Evolutionary conservation across 306 rosid genomes (phyloP).

Genomic region (Acacia confusa): DNA sequence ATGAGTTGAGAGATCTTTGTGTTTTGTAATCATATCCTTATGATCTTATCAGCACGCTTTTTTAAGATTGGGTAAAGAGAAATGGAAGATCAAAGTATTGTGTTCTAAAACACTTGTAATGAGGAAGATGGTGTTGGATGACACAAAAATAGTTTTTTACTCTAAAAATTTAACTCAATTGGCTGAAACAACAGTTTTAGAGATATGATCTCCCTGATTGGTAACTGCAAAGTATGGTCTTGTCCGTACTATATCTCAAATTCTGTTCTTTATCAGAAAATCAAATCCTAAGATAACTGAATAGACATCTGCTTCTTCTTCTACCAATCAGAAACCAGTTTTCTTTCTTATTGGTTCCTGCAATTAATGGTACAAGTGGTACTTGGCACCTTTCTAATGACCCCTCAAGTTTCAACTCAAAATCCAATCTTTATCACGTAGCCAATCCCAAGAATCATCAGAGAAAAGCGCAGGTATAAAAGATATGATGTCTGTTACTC

Average conservation of each 20-base stretch:
- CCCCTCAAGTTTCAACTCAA: not conserved
- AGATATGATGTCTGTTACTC: not conserved
- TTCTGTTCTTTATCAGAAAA: not conserved
- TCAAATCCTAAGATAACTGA: not conserved
- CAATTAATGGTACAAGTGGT: not conserved
- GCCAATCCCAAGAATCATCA: not conserved
- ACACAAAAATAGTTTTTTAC: not conserved
- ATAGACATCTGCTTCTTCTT: not conserved
- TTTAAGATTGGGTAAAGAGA: slow-evolving; percentile 16
- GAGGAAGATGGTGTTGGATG: not conserved
- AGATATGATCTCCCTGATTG: not conserved
- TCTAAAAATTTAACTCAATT: not conserved
- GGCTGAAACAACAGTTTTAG: not conserved
- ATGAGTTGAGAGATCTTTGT: slow-evolving; percentile 21
- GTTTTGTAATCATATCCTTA: slow-evolving; percentile 26
- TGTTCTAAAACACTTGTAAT: slow-evolving; percentile 1
- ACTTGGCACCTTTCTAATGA: not conserved
- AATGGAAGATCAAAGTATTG: slow-evolving; percentile 14
- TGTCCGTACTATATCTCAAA: not conserved
- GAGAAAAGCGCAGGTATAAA: not conserved
- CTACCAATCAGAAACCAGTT: not conserved
- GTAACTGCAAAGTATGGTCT: not conserved
- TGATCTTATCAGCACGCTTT: slow-evolving; percentile 5
- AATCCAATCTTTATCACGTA: not conserved
- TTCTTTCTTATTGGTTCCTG: not conserved